Conservation (phyloP, 208 protist species). For the Crithidia expoeki region DNA sequence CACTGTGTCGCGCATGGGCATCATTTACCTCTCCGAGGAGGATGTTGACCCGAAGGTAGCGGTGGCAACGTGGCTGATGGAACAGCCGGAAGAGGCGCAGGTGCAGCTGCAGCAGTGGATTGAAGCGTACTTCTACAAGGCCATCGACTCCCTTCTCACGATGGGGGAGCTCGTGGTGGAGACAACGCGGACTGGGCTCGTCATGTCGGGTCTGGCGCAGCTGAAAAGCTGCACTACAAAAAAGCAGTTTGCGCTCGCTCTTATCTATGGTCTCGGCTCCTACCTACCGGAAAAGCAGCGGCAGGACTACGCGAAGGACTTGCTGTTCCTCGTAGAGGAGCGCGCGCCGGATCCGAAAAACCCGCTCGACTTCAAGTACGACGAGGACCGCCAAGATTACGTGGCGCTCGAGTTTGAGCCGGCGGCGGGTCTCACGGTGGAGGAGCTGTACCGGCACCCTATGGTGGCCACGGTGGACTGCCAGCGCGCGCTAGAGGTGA, state of each 20-base stretch:
- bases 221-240: constrained; percentile 81
- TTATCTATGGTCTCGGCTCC: constrained; percentile 95
- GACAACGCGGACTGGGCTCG: constrained; percentile 93
- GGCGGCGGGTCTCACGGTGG: constrained; percentile 70
- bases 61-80: constrained; percentile 92
- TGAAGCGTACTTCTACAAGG: constrained; percentile 93
- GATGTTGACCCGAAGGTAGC: constrained; percentile 93
- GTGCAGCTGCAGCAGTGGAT: constrained; percentile 85
- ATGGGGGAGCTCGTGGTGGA: constrained; percentile 82
- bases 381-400: constrained; percentile 64
- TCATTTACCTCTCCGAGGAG: constrained; percentile 98
- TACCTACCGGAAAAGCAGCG: constrained; percentile 87
- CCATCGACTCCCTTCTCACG: constrained; percentile 86
- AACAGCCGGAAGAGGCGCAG: constrained; percentile 80
- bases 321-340: constrained; percentile 90
- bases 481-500: constrained; percentile 89
- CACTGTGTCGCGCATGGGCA: constrained; percentile 98
- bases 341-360: constrained; percentile 78
- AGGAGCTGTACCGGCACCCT: constrained; percentile 83
- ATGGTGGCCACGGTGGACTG: constrained; percentile 96
- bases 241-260: constrained; percentile 89
- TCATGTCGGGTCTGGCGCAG: constrained; percentile 95
- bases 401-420: constrained; percentile 79
- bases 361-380: constrained; percentile 91
- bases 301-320: constrained; percentile 88